phyloP scores from a whole-genome alignment of 768 basidiomycete genomes.

The Mycena amicta region DNA sequence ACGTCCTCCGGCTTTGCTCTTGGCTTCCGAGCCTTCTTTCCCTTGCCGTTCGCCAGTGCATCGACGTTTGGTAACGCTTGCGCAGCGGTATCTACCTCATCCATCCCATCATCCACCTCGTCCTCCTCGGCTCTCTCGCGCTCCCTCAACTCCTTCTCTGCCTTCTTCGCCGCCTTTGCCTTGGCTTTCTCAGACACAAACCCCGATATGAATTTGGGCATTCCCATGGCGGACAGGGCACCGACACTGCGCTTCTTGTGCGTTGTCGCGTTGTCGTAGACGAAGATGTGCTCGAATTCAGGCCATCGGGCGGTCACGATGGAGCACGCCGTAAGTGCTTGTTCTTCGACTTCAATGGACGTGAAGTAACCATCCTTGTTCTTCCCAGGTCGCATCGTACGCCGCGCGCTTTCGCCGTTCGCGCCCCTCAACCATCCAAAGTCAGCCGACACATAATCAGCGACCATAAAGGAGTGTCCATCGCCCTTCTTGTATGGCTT shows the following conservation, averaged over 20 bases:
- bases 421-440: constrained; percentile 26
- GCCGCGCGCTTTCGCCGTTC: constrained; percentile 15
- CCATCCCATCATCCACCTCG: not conserved
- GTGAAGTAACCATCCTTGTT: constrained; percentile 29
- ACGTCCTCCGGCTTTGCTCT: not conserved
- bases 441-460: constrained; percentile 38
- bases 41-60: not conserved
- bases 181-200: constrained; percentile 22
- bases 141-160: not conserved
- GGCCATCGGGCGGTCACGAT: constrained; percentile 27
- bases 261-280: constrained; percentile 35
- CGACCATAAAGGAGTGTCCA: constrained; percentile 40
- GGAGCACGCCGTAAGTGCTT: constrained; percentile 23
- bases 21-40: not conserved
- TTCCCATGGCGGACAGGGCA: constrained; percentile 33
- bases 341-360: constrained; percentile 14
- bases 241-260: constrained; percentile 33
- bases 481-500: constrained; percentile 40
- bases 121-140: not conserved
- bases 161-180: constrained; percentile 1
- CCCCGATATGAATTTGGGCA: constrained; percentile 33
- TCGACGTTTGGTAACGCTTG: no score
- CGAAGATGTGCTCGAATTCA: constrained; percentile 30
- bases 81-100: no score
- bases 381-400: constrained; percentile 25